These are phyloP conservation scores for Tuber microsphaerosporum DNA, from an alignment of 495 filamentous ascomycete species.

Conservation along the genomic window DNA sequence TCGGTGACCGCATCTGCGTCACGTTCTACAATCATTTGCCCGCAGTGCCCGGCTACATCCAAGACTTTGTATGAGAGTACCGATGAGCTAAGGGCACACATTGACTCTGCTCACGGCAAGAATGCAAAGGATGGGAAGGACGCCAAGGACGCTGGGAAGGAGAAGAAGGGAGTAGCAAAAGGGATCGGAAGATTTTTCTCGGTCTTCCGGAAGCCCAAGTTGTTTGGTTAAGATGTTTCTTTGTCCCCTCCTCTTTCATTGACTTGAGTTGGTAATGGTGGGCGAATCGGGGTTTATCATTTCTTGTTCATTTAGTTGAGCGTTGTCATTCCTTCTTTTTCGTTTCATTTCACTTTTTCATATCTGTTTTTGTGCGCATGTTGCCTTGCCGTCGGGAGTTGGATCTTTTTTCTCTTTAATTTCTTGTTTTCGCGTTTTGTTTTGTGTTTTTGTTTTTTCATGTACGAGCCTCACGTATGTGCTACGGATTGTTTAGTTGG, in stretches of 20 bases:
- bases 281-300: neutral
- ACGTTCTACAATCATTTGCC: neutral
- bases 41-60: neutral
- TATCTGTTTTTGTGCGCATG: neutral
- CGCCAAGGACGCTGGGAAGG: neutral
- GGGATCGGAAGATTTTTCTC: neutral
- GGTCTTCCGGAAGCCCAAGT: neutral
- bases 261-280: neutral
- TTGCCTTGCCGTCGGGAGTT: neutral
- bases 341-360: neutral
- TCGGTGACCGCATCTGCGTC: neutral
- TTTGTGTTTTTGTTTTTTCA: neutral
- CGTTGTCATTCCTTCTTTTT: neutral
- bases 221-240: neutral
- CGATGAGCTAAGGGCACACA: neutral
- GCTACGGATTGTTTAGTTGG: neutral
- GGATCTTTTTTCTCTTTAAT: neutral
- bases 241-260: neutral
- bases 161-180: neutral
- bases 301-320: neutral
- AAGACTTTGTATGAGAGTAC: neutral
- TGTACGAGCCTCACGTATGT: neutral
- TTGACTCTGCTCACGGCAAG: neutral
- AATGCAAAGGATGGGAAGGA: neutral
- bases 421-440: neutral